Conservation (phyloP, 2,329 filamentous ascomycete genomes). For the Trichoderma polysporum region DNA sequence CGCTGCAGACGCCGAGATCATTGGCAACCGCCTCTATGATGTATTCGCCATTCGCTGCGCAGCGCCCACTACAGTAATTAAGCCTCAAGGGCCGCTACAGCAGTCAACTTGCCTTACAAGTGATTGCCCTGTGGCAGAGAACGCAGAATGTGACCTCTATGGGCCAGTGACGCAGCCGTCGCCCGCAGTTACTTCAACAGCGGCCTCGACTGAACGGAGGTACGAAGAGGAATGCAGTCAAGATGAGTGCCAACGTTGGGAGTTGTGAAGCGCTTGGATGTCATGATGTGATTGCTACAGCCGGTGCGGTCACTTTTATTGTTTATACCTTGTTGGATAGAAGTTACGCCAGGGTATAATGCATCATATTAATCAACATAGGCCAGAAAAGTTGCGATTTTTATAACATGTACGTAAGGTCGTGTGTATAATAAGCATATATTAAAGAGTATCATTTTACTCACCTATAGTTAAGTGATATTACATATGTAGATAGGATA, state of each 20-base stretch:
- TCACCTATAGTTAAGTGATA: no score
- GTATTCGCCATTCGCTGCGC: constrained; percentile 55
- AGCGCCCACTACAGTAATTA: constrained; percentile 45
- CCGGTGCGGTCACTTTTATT: constrained; percentile 32
- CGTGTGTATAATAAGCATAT: not conserved
- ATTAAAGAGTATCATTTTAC: no score
- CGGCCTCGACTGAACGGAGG: not conserved
- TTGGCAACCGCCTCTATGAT: constrained; percentile 49
- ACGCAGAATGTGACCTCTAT: constrained; percentile 49
- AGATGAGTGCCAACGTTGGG: constrained; percentile 24
- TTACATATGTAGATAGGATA: no score
- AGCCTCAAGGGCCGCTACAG: constrained; percentile 45
- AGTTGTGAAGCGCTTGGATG: constrained; percentile 30
- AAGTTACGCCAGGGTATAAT: not conserved
- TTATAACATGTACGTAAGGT: not conserved
- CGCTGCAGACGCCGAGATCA: constrained; percentile 48
- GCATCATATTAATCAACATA: not conserved
- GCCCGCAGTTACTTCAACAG: constrained; percentile 18
- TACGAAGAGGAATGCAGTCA: not conserved
- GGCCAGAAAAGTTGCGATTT: not conserved
- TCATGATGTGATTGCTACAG: constrained; percentile 27
- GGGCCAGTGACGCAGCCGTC: constrained; percentile 26
- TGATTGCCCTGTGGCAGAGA: constrained; percentile 47
- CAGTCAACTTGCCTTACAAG: constrained; percentile 56
- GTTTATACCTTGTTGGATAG: constrained; percentile 24